Conservation (phyloP, 768 basidiomycete genomes). For the Gloeostereum incarnatum region DNA sequence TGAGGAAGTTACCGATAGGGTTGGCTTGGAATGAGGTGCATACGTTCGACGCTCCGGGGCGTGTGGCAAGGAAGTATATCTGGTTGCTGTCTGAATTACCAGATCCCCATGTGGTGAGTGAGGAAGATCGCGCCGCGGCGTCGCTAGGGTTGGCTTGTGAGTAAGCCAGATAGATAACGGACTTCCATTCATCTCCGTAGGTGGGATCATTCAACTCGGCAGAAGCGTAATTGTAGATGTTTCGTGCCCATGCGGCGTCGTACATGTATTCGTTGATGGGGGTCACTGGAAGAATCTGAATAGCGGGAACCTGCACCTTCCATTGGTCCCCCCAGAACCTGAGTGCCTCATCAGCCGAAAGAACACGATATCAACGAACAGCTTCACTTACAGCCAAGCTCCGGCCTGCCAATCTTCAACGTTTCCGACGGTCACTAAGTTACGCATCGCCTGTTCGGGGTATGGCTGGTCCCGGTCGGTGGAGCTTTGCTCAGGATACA, state of each 20-base stretch:
- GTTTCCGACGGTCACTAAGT: slow-evolving; percentile 24
- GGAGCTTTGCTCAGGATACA: slow-evolving; percentile 20
- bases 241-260: slow-evolving; percentile 20
- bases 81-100: slow-evolving; percentile 23
- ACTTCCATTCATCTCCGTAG: slow-evolving; percentile 26
- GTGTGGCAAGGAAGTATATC: slow-evolving; percentile 22
- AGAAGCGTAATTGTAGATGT: slow-evolving; percentile 17
- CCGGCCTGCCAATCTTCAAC: slow-evolving; percentile 24
- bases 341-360: not conserved
- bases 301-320: slow-evolving; percentile 22
- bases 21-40: slow-evolving; percentile 17
- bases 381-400: slow-evolving; percentile 21
- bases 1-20: slow-evolving; percentile 19
- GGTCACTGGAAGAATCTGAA: slow-evolving; percentile 25
- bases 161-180: slow-evolving; percentile 23
- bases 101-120: slow-evolving; percentile 21
- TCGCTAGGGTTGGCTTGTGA: slow-evolving; percentile 16
- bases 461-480: slow-evolving; percentile 24
- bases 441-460: slow-evolving; percentile 18
- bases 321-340: slow-evolving; percentile 24
- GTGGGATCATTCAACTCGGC: slow-evolving; percentile 18
- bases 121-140: slow-evolving; percentile 18
- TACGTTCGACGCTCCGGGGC: slow-evolving; percentile 17
- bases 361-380: too few relatives aligned
- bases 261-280: slow-evolving; percentile 24